Base-by-base conservation (phyloP, 306 rosid species). In the apple (Malus domestica) region DNA sequence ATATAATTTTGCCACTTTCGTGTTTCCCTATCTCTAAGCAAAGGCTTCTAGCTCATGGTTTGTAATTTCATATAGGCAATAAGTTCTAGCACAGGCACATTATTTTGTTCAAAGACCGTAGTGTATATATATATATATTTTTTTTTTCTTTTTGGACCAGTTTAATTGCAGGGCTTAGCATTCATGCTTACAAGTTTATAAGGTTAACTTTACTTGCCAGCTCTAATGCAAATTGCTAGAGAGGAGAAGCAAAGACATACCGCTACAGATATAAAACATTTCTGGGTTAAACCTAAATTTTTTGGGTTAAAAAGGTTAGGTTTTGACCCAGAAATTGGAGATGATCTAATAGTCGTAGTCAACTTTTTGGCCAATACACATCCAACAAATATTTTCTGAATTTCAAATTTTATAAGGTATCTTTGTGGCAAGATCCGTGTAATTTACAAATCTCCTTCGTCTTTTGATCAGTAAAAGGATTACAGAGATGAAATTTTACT, bases 31-130 rank as follows among this genome's bases (percentile, higher is more conserved):
- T 38, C 68, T 60, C 29, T 60, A 59, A 35, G 55, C 52, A n/a
- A 59, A 38, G 51, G 64, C 66, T 72, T 72, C 13, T 33, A 32
- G 65, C 75, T 71, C n/a, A 54, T 19, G 46, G 64, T 71, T 71
- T 71, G 32, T n/a, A 32, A 30, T 12, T 30, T 20, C 49, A 16
- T 22, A 20, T 23, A 29, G 10, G 10, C 29, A 38, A 52, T 20
- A 51, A 14, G 20, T 19, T 71, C 45, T 71, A 20, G 15, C 61
- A 20, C 1, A 29, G 13, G 66, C 65, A 71, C 65, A 25, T 72
- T 35, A 67, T 72, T 72, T 45, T 49, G 54, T 4, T 49, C 19
- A 5, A 49, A 49, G 54, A 46, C 52, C 16, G 1, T 45, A 5
- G 6, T 46, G 1, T 45, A 0, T 45, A 4, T 45, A 4, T 32